Percentiles rank a stretch among this genome's conserved stretches.
Conservation (phyloP, 1,139 yeast genomes). For the Candida anutae region DNA sequence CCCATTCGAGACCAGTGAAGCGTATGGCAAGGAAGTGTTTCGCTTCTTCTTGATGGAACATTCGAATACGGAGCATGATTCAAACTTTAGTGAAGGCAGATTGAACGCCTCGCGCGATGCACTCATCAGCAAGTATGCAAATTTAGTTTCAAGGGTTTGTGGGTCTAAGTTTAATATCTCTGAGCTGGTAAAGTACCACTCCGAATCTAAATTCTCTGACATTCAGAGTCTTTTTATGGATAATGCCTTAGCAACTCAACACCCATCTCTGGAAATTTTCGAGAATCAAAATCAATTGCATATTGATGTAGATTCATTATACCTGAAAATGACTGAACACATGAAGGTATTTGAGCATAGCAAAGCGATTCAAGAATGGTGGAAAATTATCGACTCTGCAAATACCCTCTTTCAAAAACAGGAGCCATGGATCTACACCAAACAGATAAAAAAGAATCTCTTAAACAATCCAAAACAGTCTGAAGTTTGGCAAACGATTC, state of each 20-base stretch:
- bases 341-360: conserved; percentile 47
- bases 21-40: conserved; percentile 66
- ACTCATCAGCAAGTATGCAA: conserved; percentile 78
- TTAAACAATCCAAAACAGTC: conserved; percentile 14
- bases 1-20: conserved; percentile 55
- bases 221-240: conserved; percentile 12
- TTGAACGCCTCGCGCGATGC: conserved; percentile 53
- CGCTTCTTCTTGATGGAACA: conserved; percentile 73
- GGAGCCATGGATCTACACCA: conserved; percentile 51
- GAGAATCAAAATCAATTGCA: conserved; percentile 12
- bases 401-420: conserved; percentile 55
- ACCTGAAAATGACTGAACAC: conserved; percentile 28
- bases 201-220: conserved; percentile 14
- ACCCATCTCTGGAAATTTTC: conserved; percentile 10
- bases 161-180: conserved; percentile 58
- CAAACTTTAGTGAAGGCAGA: conserved; percentile 63
- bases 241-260: neutral
- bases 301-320: conserved; percentile 13
- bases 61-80: conserved; percentile 68
- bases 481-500: conserved; percentile 17
- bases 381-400: conserved; percentile 53
- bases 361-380: conserved; percentile 54
- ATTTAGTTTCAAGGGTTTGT: conserved; percentile 65
- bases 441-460: conserved; percentile 21
- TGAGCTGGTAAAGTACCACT: conserved; percentile 27